Conservation (phyloP, 352 stramenopile genomes). For the Globisporangium sylvaticum region DNA sequence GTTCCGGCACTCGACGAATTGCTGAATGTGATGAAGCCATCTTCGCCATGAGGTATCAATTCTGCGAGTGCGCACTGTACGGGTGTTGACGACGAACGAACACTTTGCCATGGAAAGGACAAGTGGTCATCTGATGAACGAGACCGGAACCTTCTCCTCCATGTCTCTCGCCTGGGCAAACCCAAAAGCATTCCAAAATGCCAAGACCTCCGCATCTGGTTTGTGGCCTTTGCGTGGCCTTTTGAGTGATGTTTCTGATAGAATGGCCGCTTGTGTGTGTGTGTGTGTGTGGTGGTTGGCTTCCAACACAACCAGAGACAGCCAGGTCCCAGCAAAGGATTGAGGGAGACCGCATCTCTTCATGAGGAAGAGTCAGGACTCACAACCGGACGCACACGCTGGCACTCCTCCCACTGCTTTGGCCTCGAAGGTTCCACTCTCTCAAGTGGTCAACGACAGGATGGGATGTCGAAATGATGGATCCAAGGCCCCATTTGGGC, state of each 20-base stretch:
- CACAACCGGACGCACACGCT: not conserved
- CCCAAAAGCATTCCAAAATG: not conserved
- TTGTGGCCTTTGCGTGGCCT: not conserved
- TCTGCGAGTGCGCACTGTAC: not conserved
- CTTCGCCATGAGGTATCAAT: not conserved
- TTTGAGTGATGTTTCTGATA: not conserved
- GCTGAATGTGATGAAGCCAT: not conserved
- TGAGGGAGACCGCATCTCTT: not conserved
- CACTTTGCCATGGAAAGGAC: not conserved
- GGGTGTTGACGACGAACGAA: not conserved
- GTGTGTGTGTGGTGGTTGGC: not conserved
- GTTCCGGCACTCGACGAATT: too few relatives aligned
- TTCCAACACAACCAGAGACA: not conserved
- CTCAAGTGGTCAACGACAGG: too few relatives aligned
- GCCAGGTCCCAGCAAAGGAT: too few relatives aligned
- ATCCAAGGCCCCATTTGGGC: too few relatives aligned
- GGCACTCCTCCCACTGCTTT: not conserved
- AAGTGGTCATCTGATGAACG: not conserved
- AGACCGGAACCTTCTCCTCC: not conserved
- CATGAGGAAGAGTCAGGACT: not conserved
- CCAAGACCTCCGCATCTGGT: not conserved
- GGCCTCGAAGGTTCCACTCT: not conserved
- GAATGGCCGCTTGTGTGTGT: not conserved
- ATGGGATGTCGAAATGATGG: too few relatives aligned
- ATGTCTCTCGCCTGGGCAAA: not conserved